These are phyloP conservation scores for Epicoccum sorghinum DNA, from an alignment of 2,329 filamentous ascomycete genomes.

Conservation along the genomic window DNA sequence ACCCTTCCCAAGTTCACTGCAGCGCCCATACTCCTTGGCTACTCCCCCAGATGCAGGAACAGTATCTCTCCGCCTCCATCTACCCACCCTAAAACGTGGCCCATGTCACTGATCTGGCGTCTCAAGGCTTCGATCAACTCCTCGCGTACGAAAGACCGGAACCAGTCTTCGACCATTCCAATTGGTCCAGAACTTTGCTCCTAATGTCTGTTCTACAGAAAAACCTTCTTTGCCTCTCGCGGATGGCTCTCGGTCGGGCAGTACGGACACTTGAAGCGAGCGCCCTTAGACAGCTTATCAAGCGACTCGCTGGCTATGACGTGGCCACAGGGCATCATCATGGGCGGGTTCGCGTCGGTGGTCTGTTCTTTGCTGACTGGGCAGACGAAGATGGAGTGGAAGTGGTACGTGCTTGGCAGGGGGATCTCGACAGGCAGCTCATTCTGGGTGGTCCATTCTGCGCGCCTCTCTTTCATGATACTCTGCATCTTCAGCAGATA, in stretches of 20 bases:
- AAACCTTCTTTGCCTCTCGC: slow-evolving; percentile 66
- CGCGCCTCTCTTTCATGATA: slow-evolving; percentile 86
- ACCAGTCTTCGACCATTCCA: background rate
- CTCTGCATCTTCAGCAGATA: slow-evolving; percentile 85
- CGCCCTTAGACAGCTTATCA: slow-evolving; percentile 77
- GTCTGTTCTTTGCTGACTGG: slow-evolving; percentile 96
- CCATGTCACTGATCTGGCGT: too few species aligned
- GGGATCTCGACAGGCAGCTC: slow-evolving; percentile 83
- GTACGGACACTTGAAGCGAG: slow-evolving; percentile 92
- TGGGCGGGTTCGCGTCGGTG: slow-evolving; percentile 89
- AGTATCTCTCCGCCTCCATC: too few species aligned
- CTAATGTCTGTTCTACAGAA: slow-evolving; percentile 30
- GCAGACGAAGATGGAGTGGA: slow-evolving; percentile 97
- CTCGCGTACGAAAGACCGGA: background rate
- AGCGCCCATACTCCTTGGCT: too few species aligned
- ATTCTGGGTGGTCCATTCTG: slow-evolving; percentile 91
- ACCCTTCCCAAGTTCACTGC: too few species aligned
- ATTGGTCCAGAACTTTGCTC: background rate
- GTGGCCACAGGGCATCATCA: slow-evolving; percentile 96
- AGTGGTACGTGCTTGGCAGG: slow-evolving; percentile 69
- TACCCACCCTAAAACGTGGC: too few species aligned
- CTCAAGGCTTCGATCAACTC: background rate
- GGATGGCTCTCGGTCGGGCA: slow-evolving; percentile 84
- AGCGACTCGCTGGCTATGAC: slow-evolving; percentile 88
- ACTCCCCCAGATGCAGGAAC: too few species aligned